Base-by-base conservation (phyloP, 2,329 filamentous ascomycete species). In the Mycosphaerella sp. region DNA sequence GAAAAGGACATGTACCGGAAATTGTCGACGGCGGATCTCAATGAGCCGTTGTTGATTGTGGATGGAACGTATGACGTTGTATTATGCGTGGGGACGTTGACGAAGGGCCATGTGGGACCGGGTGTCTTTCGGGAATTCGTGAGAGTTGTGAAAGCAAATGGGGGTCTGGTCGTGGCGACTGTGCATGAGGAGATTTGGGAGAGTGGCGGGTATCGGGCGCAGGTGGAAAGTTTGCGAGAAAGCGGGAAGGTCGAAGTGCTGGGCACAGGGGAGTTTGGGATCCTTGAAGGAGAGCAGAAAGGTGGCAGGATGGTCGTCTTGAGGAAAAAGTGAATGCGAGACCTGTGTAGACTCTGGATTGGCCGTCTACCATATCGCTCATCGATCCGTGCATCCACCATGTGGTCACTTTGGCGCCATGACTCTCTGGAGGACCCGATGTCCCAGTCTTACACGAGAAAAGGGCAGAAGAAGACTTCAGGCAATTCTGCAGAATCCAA, bases 131-230 rank as follows among this genome's bases (percentile, higher is more conserved):
- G 27, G 3, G 56, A 56, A 18, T 56, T 58, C 44, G 53, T 50
- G 35, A 49, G 55, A 39, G 50, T 55, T 21, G 47, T 52, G 41
- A 44, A 41, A 30, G 12, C 28, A 9, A 25, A 37, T 6, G 50
- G 55, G 4, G 54, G 53, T 10, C 14, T 58, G 30, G 41, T 56
- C 8, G 52, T 56, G 4, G 56, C 49, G 5, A 58, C 56, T 17
- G 47, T 58, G 34, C 51, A 56, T 49, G 54, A 52, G 16, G 56
- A 56, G 36, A 50, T 56, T 12, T 58, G 52, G 49, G 56, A 53
- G 44, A 49, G 45, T 37, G 43, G 46, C 0, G 56, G 56, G n/a
- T 58, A 50, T 36, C 44, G 40, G 47, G 42, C 35, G 14, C 49
- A 46, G 12, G 46, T 58, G 4, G 46, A 54, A 36, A 41, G 18